Evolutionary conservation across 1,284 basidiomycete genomes (phyloP).

Genomic region (Melampsora larici-populina): DNA sequence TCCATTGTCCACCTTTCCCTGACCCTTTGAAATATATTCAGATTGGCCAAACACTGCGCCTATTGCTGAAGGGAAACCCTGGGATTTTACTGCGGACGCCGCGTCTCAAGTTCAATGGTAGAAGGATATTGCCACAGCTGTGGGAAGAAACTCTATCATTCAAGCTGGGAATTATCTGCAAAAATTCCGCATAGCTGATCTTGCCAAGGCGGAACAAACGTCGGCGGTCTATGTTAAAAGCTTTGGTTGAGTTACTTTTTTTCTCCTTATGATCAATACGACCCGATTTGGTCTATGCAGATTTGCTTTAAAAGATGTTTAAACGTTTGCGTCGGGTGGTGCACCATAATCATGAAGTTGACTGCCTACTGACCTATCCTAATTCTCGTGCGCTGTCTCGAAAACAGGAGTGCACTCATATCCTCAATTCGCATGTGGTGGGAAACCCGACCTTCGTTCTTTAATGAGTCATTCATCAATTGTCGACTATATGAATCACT

Average conservation of each 20-base stretch:
- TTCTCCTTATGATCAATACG: not conserved
- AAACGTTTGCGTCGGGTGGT: not conserved
- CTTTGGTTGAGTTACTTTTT: slow-evolving; percentile 7
- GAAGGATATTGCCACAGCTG: not conserved
- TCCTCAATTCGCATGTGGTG: slow-evolving; percentile 57
- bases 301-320: not conserved
- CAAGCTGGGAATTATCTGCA: slow-evolving; percentile 58
- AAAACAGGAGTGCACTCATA: slow-evolving; percentile 58
- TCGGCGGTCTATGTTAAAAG: not conserved
- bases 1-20: not conserved
- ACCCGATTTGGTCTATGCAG: slow-evolving; percentile 44
- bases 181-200: slow-evolving; percentile 54
- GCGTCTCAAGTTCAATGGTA: slow-evolving; percentile 51
- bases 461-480: slow-evolving; percentile 58
- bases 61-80: slow-evolving; percentile 50
- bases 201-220: slow-evolving; percentile 50
- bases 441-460: slow-evolving; percentile 53
- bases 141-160: slow-evolving; percentile 55
- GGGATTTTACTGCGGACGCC: slow-evolving; percentile 54
- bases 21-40: not conserved
- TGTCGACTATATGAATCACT: slow-evolving; percentile 55
- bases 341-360: not conserved
- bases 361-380: too few relatives aligned
- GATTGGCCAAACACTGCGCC: slow-evolving; percentile 5
- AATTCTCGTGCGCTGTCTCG: too few relatives aligned